These are phyloP conservation scores for Avena atlantica DNA, from an alignment of 176 grass and related monocot species.

Conservation along the genomic window DNA sequence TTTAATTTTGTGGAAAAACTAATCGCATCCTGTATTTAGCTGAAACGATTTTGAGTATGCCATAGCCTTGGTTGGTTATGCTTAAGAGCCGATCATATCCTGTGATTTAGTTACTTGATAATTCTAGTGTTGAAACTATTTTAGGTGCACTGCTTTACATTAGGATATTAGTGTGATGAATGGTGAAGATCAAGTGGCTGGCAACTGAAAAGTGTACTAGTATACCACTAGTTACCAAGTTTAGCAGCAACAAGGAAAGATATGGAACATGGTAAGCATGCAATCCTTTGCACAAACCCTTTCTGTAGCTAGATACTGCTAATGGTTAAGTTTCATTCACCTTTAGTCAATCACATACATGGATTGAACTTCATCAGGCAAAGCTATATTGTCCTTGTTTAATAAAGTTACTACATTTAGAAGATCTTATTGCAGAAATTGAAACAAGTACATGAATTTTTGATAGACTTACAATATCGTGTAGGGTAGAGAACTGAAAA, in stretches of 20 bases:
- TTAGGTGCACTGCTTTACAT: not conserved
- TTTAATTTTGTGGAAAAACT: not conserved
- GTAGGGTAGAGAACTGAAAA: not conserved
- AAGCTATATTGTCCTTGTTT: not conserved
- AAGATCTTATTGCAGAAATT: not conserved
- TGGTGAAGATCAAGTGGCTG: not conserved
- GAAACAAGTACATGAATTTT: not conserved
- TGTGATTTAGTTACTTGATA: not conserved
- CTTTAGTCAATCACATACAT: not conserved
- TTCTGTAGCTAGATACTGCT: not conserved
- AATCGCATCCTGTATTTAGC: not conserved
- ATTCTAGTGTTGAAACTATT: not conserved
- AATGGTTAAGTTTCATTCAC: not conserved
- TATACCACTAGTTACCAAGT: constrained; percentile 14
- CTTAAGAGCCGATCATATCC: not conserved
- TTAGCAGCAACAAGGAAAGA: not conserved
- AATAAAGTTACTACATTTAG: not conserved
- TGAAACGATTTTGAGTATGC: not conserved
- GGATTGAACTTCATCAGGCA: not conserved
- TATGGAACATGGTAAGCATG: not conserved
- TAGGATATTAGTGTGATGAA: not conserved
- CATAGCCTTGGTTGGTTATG: not conserved
- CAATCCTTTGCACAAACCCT: not conserved
- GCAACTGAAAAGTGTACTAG: not conserved
- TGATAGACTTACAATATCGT: not conserved